A percentile compares a stretch with the other conserved stretches of the same genome.
Evolutionary conservation across 352 stramenopile species (phyloP).

Genomic region (Globisporangium middletonii): DNA sequence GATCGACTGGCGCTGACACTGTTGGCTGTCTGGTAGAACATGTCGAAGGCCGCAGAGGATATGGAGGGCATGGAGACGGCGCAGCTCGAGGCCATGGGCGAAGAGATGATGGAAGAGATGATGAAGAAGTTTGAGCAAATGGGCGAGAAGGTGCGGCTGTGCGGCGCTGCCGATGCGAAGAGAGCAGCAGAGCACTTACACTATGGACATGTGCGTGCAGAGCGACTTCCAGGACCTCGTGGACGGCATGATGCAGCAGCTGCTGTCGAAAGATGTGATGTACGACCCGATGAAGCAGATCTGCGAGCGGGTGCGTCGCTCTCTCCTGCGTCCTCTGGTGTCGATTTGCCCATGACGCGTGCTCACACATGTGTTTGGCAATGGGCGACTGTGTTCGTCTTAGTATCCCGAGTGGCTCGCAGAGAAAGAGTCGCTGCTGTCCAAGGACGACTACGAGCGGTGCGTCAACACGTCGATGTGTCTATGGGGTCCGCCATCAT

Average conservation of each 20-base stretch:
- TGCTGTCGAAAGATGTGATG: constrained; percentile 98
- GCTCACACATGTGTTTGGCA: background rate
- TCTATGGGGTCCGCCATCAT: background rate
- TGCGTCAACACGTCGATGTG: constrained; percentile 9
- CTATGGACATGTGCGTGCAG: constrained; percentile 17
- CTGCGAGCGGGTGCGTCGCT: constrained; percentile 71
- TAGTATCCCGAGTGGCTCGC: constrained; percentile 97
- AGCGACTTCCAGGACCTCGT: constrained; percentile 91
- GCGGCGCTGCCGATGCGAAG: background rate
- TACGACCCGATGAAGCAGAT: constrained; percentile 98
- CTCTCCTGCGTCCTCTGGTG: background rate
- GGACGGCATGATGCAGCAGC: constrained; percentile 97
- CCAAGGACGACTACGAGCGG: constrained; percentile 90
- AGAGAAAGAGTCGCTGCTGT: constrained; percentile 87
- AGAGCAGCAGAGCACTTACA: no score
- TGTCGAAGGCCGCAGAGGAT: constrained; percentile 83
- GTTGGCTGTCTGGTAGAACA: constrained; percentile 41
- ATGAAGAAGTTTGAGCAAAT: constrained; percentile 95
- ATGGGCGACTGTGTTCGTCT: no score
- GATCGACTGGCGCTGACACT: no score
- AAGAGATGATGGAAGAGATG: constrained; percentile 96
- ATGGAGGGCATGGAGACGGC: constrained; percentile 79
- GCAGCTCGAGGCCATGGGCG: constrained; percentile 86
- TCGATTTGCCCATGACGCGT: background rate
- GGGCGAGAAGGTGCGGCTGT: constrained; percentile 82